Evolutionary conservation across 163 green algal genomes (phyloP).

Genomic region (Smithsoniella earleae): DNA sequence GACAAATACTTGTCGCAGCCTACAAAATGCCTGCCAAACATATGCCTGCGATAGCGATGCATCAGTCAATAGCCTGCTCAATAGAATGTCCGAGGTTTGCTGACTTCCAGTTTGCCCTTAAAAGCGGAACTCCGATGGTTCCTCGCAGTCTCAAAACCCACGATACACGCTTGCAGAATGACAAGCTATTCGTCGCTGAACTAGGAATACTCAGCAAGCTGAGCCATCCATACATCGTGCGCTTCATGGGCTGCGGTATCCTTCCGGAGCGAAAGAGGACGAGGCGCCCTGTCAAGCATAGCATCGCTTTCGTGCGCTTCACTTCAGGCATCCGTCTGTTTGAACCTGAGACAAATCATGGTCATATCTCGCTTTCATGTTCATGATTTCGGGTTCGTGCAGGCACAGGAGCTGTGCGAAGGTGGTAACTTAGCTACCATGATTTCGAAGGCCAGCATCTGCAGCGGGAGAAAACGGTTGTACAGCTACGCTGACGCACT

Average conservation of each 20-base stretch:
- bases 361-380: too few relatives aligned
- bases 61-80: too few relatives aligned
- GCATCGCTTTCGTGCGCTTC: not conserved
- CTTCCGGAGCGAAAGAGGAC: not conserved
- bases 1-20: too few relatives aligned
- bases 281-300: not conserved
- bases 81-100: too few relatives aligned
- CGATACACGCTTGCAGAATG: too few relatives aligned
- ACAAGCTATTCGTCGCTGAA: conserved; percentile 2
- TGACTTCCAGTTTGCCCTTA: too few relatives aligned
- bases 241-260: conserved; percentile 10
- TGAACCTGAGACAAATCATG: too few relatives aligned
- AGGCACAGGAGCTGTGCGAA: conserved; percentile 6
- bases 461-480: not conserved
- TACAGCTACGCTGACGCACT: not conserved
- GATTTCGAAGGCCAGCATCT: not conserved
- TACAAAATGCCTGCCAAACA: too few relatives aligned
- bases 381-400: too few relatives aligned
- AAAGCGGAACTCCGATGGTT: too few relatives aligned
- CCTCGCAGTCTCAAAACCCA: too few relatives aligned
- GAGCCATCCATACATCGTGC: conserved; percentile 3
- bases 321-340: not conserved
- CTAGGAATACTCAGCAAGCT: conserved; percentile 10
- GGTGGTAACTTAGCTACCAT: not conserved
- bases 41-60: too few relatives aligned